phyloP scores from a whole-genome alignment of 1,284 basidiomycete genomes.

The Boletus calvinii region DNA sequence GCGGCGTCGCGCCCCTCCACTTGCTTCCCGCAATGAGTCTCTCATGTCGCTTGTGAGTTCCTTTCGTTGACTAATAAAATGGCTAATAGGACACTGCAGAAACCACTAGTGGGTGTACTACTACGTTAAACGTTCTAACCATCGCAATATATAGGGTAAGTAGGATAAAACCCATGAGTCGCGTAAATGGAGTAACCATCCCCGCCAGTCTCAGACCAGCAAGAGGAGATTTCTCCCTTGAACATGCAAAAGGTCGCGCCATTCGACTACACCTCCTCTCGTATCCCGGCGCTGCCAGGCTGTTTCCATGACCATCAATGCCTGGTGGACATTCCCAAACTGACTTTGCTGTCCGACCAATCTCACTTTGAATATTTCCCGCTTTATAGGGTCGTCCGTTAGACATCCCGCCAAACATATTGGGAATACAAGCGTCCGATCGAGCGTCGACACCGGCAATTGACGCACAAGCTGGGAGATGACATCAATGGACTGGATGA shows the following conservation, averaged over 20 bases:
- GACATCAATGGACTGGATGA: slow-evolving; percentile 52
- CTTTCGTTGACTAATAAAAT: slow-evolving; percentile 1
- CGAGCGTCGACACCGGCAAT: slow-evolving; percentile 55
- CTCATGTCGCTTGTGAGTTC: slow-evolving; percentile 6
- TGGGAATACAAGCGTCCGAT: slow-evolving; percentile 69
- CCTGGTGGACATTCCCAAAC: slow-evolving; percentile 62
- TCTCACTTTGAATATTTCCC: slow-evolving; percentile 60
- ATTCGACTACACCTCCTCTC: slow-evolving; percentile 52
- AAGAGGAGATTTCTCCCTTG: slow-evolving; percentile 34
- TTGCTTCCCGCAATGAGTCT: background rate
- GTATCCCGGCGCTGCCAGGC: slow-evolving; percentile 67
- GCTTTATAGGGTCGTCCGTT: slow-evolving; percentile 59
- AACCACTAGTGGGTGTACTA: slow-evolving; percentile 18
- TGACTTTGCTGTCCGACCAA: slow-evolving; percentile 54
- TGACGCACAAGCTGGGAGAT: slow-evolving; percentile 54
- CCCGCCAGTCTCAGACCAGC: slow-evolving; percentile 26
- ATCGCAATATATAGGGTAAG: slow-evolving; percentile 22
- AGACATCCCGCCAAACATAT: slow-evolving; percentile 70
- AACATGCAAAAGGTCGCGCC: slow-evolving; percentile 52
- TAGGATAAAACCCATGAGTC: slow-evolving; percentile 20
- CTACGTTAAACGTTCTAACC: slow-evolving; percentile 14
- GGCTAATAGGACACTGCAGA: slow-evolving; percentile 19
- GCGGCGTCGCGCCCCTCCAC: background rate
- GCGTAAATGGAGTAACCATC: slow-evolving; percentile 1
- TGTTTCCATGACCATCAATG: slow-evolving; percentile 59